Evolutionary conservation across 2,329 filamentous ascomycete species (phyloP).

Genomic region (Fusarium protoensiforme): DNA sequence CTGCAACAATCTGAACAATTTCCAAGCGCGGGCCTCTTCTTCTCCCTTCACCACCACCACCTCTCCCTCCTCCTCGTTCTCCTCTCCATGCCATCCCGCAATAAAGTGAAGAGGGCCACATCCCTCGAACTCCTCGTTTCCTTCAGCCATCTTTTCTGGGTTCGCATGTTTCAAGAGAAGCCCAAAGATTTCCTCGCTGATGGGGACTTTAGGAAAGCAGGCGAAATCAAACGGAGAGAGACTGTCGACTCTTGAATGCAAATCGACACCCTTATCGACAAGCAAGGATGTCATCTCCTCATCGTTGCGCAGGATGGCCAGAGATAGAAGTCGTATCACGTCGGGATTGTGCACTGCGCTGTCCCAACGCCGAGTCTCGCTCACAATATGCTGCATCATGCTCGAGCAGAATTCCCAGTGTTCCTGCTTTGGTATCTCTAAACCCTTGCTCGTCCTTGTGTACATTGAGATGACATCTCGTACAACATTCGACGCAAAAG

Average conservation of each 20-base stretch:
- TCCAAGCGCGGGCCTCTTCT: background rate
- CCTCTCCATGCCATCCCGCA: background rate
- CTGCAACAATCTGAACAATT: background rate
- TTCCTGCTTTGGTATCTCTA: no score
- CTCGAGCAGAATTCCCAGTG: background rate
- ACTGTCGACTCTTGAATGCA: background rate
- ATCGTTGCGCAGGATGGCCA: background rate
- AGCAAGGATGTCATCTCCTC: background rate
- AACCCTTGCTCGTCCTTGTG: no score
- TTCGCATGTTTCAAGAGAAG: background rate
- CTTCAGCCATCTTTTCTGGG: background rate
- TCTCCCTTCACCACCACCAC: no score
- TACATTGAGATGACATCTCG: no score
- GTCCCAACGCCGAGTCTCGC: background rate
- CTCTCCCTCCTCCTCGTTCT: no score
- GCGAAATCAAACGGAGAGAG: conserved; percentile 5
- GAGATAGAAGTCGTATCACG: background rate
- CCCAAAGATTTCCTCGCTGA: background rate
- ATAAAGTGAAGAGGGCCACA: background rate
- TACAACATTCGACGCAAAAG: background rate
- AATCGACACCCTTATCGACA: background rate
- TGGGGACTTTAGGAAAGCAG: background rate
- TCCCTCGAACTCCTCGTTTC: background rate
- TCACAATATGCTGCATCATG: background rate
- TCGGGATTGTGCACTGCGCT: background rate